A percentile compares a stretch with the other conserved stretches of the same genome.
phyloP scores from a whole-genome alignment of 2,329 filamentous ascomycete species.

The Arthrinium puccinioides region DNA sequence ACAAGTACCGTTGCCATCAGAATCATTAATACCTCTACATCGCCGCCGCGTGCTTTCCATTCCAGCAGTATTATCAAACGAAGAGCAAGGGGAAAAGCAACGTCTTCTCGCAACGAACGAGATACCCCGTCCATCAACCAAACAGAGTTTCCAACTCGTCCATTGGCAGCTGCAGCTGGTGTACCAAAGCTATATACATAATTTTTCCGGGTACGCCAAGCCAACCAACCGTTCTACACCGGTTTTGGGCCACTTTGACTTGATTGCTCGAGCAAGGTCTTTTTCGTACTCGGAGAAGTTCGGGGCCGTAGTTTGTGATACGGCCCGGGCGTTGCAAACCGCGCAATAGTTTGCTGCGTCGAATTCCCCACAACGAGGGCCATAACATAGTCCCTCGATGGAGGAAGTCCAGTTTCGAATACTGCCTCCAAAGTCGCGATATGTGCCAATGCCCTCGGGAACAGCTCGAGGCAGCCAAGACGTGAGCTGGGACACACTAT shows the following conservation, averaged over 20 bases:
- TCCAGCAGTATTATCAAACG: background rate
- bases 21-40: conserved; percentile 1
- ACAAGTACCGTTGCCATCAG: conserved; percentile 1
- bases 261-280: background rate
- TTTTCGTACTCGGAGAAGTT: too few relatives aligned
- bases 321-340: too few relatives aligned
- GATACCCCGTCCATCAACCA: too few relatives aligned
- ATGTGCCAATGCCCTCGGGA: too few relatives aligned
- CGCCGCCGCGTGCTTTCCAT: conserved; percentile 1
- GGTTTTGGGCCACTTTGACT: background rate
- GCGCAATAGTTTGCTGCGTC: too few relatives aligned
- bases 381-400: too few relatives aligned
- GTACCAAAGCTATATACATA: conserved; percentile 1
- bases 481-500: conserved; percentile 6
- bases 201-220: background rate
- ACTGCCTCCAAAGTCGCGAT: too few relatives aligned
- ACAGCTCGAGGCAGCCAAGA: too few relatives aligned
- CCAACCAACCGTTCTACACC: too few relatives aligned
- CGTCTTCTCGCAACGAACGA: background rate
- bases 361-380: too few relatives aligned
- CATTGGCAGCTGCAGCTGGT: background rate
- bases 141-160: background rate
- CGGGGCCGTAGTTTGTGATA: too few relatives aligned
- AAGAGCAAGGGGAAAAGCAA: conserved; percentile 1
- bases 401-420: too few relatives aligned